Evolutionary conservation across 352 stramenopile genomes (phyloP), one percentile per base, ranked within the genome.

Genomic region (Saprolegnia parasitica): DNA sequence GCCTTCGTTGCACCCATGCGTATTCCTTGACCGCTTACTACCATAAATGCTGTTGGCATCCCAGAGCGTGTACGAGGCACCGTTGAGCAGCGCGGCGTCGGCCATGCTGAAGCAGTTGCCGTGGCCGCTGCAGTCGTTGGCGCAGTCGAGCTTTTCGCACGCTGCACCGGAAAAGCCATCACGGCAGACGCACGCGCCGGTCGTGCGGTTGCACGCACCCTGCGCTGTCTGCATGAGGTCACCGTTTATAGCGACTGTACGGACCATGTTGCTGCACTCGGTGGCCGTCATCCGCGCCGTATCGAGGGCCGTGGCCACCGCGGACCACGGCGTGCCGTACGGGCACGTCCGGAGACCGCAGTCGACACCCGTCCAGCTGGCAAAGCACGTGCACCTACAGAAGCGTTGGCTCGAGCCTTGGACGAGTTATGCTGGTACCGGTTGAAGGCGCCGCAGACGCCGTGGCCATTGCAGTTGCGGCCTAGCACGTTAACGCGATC

Each of bases 321-420:
- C 81, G 24, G 75, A 71, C 85, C 85, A 91, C 4, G 85, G 81
- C 21, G 68, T 66, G 21, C 80, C 88, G n/a, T 68, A 73, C 23
- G 94, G 82, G 70, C 94, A 98, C 21, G 71, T 72, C 21, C 88
- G 81, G 4, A 77, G 71, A 56, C 77, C 83, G 79, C 94, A 98
- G 76, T 97, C 91, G 71, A 87, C 90, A 46, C 90, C 90, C 23
- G 76, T 81, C 76, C 94, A 98, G 6, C 90, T 88, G 0, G 78
- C 73, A 70, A 86, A 88, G 73, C 90, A 98, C 0, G 77, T 71
- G 68, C 90, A 98, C 40, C 91, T 96, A 66, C 73, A 79, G 37
- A 81, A 50, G 5, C 52, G 0, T 18, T n/a, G 55, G 32, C 11
- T n/a, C 5, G 45, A 66, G 24, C 23, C 15, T 4, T 56, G 13